phyloP scores from a whole-genome alignment of 2,329 filamentous ascomycete genomes.

The Talaromyces sp. region DNA sequence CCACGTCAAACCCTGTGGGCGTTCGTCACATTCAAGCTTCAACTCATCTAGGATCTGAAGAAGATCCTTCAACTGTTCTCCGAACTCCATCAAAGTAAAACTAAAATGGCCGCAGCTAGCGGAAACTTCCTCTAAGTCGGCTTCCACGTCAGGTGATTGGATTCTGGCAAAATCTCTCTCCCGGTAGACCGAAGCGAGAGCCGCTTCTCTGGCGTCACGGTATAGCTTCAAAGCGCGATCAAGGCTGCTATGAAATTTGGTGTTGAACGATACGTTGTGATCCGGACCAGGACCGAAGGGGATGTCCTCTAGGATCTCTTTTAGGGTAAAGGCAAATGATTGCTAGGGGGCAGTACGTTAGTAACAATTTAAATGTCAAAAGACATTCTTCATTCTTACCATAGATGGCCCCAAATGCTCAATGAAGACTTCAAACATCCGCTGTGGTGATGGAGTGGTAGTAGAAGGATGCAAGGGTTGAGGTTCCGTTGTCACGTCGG shows the following conservation, averaged over 20 bases:
- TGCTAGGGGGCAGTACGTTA: slow-evolving; percentile 51
- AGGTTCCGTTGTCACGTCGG: slow-evolving; percentile 52
- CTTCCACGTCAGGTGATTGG: slow-evolving; percentile 72
- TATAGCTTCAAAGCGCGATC: slow-evolving; percentile 78
- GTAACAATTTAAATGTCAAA: not conserved
- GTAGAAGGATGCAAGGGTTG: slow-evolving; percentile 14
- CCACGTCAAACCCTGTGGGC: slow-evolving; percentile 67
- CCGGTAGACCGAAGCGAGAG: slow-evolving; percentile 76
- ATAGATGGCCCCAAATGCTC: slow-evolving; percentile 85
- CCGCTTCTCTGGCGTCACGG: slow-evolving; percentile 69
- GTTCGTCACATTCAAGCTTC: slow-evolving; percentile 65
- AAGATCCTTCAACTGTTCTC: slow-evolving; percentile 81
- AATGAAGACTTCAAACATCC: slow-evolving; percentile 92
- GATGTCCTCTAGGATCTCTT: slow-evolving; percentile 81
- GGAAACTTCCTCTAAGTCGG: slow-evolving; percentile 94
- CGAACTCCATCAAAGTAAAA: slow-evolving; percentile 86
- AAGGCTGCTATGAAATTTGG: slow-evolving; percentile 76
- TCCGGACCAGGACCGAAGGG: slow-evolving; percentile 71
- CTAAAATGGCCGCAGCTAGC: slow-evolving; percentile 98
- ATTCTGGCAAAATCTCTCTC: slow-evolving; percentile 70
- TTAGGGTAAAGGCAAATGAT: slow-evolving; percentile 86
- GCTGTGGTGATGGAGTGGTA: slow-evolving; percentile 54
- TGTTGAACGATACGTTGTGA: slow-evolving; percentile 71
- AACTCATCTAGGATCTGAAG: slow-evolving; percentile 82
- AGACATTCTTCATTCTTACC: slow-evolving; percentile 40